Evolutionary conservation across 2,329 filamentous ascomycete genomes (phyloP), one percentile per base, ranked within the genome.

Genomic region (Phialocephala sp.): DNA sequence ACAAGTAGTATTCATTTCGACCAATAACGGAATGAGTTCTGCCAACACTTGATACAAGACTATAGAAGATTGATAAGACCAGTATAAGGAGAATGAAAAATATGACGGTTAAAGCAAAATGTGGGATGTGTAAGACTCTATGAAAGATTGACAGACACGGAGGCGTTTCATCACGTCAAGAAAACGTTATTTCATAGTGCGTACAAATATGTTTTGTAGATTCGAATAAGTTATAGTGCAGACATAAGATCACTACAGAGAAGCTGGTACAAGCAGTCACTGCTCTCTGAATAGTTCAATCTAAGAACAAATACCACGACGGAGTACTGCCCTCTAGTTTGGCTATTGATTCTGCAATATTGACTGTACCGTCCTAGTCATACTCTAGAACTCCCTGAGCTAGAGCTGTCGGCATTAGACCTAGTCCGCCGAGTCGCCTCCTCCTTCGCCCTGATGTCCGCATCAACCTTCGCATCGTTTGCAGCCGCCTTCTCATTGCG

Each of bases 1-100:
- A n/a, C 64, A 66, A 18, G 66, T 68, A 12, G 64, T 68, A 9
- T 66, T 68, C 52, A 62, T 66, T 39, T 60, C 64, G 22, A 60
- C 56, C 11, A 61, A 54, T 41, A 61, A 52, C 32, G 47, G 52
- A 52, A 52, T 22, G 24, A 52, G n/a, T 22, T 27, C 47, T 52
- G 47, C 47, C 47, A 52, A 22, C n/a, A 52, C 18, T 52, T 52
- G 47, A 20, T 52, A 52, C 20, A 11, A n/a, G 20, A 27, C n/a
- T 52, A 5, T 32, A 20, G n/a, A 12, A 8, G 56, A 15, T 12
- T 59, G 20, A 41, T 18, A 41, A 12, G 15, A 41, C 9, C 15
- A 32, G 37, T 18, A 41, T 41, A 41, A n/a, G 35, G 12, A 57
- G 32, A 52, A 36, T 20, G 14, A 32, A 15, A 35, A 8, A 5